phyloP scores from a whole-genome alignment of 2,329 filamentous ascomycete species.

The Fusarium guadeloupense region DNA sequence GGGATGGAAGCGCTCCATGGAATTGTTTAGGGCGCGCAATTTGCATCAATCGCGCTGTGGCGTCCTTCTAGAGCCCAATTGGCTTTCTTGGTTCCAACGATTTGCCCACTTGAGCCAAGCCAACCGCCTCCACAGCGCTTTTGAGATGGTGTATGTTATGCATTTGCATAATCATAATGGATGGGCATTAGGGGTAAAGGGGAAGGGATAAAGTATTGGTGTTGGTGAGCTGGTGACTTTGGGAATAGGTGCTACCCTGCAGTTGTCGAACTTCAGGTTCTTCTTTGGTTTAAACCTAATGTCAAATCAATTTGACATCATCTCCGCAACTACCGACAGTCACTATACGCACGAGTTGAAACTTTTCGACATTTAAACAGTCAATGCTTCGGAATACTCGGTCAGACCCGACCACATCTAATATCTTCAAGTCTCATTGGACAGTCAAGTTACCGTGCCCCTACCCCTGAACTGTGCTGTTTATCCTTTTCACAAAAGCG shows the following conservation, averaged over 20 bases:
- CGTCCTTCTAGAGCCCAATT: conserved; percentile 17
- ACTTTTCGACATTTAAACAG: not conserved
- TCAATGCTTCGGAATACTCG: conserved; percentile 9
- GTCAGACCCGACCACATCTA: too few relatives aligned
- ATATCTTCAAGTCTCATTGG: conserved; percentile 1
- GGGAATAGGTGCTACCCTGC: not conserved
- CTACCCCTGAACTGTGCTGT: conserved; percentile 2
- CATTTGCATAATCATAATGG: conserved; percentile 8
- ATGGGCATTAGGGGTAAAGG: not conserved
- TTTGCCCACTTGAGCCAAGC: conserved; percentile 17
- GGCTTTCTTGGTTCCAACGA: not conserved
- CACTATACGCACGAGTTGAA: not conserved
- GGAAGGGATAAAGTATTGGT: not conserved
- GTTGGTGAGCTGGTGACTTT: not conserved
- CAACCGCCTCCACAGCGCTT: not conserved
- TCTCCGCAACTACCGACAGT: not conserved
- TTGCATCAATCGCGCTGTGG: conserved; percentile 29
- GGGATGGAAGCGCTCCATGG: conserved; percentile 2
- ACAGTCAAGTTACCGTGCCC: not conserved
- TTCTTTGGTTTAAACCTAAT: not conserved
- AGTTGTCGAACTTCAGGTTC: not conserved
- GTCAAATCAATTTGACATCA: conserved; percentile 16
- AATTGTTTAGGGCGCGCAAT: not conserved
- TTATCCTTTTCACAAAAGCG: conserved; percentile 3
- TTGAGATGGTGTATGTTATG: conserved; percentile 6